Base-by-base conservation (phyloP, 345 rosid genomes). In the Citrus unshiu region DNA sequence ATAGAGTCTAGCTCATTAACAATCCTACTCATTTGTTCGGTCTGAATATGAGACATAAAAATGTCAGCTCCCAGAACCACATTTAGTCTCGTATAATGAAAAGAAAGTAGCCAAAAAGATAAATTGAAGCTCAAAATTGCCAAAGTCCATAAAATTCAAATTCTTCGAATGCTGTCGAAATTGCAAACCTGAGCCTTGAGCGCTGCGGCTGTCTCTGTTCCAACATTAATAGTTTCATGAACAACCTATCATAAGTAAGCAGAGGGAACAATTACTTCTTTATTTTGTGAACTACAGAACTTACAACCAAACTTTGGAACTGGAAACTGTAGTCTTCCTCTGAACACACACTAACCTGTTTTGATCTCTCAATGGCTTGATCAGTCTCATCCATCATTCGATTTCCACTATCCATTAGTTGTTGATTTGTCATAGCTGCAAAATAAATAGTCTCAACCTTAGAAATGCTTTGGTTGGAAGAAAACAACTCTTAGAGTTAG, bases 1-100 rank as follows among this genome's bases (percentile, higher is more conserved):
- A 96, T 96, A 25, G 99, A 90, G 82, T 96, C 99, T 5, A 96
- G 89, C 83, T 96, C 99, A 84, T 96, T 93, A 65, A 96, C 98
- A 74, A 96, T 91, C 88, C 97, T 93, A 83, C 95, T 89, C 99
- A 96, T 96, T 90, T 96, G 97, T 75, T 96, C 99, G 5, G 99
- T 96, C 98, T 93, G 89, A 68, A 88, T 35, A 83, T 0, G 49
- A 73, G 80, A 78, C 22, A 71, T 21, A 54, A 67, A 75, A 81
- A 74, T 66, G 56, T 73, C 83, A 85, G 77, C 35, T 73, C 69
- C 68, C 61, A 22, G 29, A 27, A 67, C 68, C 79, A 46, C 54
- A 22, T 16, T 56, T 19, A 25, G 76, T 32, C 51, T 61, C 9
- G 30, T 59, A 68, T 70, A 30, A 46, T 32, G 40, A 27, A 65